phyloP scores from a whole-genome alignment of 2,329 filamentous ascomycete species.

The Fusarium ramigenum region DNA sequence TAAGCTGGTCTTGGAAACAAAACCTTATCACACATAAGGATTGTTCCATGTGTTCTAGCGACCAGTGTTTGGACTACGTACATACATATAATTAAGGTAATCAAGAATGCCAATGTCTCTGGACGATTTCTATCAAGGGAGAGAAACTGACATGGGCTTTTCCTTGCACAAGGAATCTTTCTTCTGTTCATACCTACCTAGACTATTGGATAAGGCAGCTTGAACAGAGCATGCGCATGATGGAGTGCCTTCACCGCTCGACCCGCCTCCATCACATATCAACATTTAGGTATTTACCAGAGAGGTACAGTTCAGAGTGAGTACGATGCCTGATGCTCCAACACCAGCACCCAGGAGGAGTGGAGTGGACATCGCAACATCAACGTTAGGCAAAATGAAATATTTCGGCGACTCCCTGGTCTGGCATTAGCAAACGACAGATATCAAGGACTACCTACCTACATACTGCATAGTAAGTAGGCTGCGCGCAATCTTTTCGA shows the following conservation, averaged over 20 bases:
- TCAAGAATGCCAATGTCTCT: background rate
- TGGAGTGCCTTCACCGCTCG: conserved; percentile 14
- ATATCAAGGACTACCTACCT: background rate
- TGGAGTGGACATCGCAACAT: background rate
- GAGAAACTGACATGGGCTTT: background rate
- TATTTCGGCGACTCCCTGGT: background rate
- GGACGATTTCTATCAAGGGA: background rate
- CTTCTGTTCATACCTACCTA: background rate
- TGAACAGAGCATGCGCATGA: background rate
- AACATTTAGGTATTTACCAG: background rate
- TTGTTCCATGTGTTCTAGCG: background rate
- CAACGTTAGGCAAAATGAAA: background rate
- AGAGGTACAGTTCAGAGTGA: background rate
- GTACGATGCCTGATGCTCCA: background rate
- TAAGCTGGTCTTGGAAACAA: background rate
- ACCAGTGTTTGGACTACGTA: background rate
- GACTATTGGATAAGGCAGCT: background rate
- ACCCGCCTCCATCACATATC: conserved; percentile 2
- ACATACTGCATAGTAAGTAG: background rate
- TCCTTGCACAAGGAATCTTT: background rate
- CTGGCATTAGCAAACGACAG: background rate
- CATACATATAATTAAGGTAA: background rate
- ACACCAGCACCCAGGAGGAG: background rate
- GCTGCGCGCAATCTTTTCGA: background rate
- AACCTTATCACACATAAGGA: conserved; percentile 10